A percentile compares a stretch with the other conserved stretches of the same genome.
Evolutionary conservation across 2,329 filamentous ascomycete genomes (phyloP).

Genomic region (Escovopsis sp.): DNA sequence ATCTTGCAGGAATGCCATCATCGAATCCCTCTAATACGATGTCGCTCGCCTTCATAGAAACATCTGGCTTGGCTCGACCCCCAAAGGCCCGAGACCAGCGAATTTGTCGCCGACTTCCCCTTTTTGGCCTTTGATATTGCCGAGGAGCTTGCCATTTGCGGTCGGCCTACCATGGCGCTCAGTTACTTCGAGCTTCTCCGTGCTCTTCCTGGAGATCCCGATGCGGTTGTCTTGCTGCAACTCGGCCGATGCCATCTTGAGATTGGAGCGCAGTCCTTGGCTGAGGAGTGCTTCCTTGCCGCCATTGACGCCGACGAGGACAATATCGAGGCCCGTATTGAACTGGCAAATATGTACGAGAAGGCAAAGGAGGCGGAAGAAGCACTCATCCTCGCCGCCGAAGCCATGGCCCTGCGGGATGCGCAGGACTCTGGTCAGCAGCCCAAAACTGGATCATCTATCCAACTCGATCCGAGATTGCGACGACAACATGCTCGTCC

Average conservation of each 20-base stretch:
- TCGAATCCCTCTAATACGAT: neutral
- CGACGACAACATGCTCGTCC: conserved; percentile 1
- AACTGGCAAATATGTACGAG: conserved; percentile 76
- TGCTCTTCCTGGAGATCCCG: conserved; percentile 30
- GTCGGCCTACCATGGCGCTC: conserved; percentile 26
- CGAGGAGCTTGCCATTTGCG: conserved; percentile 24
- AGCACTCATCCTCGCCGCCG: conserved; percentile 61
- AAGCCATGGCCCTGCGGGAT: conserved; percentile 53
- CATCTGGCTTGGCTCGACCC: conserved; percentile 61
- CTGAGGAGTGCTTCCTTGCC: conserved; percentile 62
- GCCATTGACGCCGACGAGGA: conserved; percentile 58
- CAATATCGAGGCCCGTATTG: conserved; percentile 61
- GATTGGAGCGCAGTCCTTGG: conserved; percentile 47
- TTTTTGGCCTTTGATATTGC: conserved; percentile 64
- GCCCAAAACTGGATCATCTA: neutral
- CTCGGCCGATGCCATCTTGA: conserved; percentile 56
- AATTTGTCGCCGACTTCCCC: conserved; percentile 48
- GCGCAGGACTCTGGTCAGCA: conserved; percentile 19
- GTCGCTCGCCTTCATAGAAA: conserved; percentile 22
- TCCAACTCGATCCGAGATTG: neutral
- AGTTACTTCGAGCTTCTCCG: conserved; percentile 42
- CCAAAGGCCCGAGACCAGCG: conserved; percentile 30
- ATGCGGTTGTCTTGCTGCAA: conserved; percentile 37
- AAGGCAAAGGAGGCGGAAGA: conserved; percentile 56
- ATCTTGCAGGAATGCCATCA: neutral